phyloP scores from a whole-genome alignment of 805 yeast species.

The Jamesozyma lodderae region DNA sequence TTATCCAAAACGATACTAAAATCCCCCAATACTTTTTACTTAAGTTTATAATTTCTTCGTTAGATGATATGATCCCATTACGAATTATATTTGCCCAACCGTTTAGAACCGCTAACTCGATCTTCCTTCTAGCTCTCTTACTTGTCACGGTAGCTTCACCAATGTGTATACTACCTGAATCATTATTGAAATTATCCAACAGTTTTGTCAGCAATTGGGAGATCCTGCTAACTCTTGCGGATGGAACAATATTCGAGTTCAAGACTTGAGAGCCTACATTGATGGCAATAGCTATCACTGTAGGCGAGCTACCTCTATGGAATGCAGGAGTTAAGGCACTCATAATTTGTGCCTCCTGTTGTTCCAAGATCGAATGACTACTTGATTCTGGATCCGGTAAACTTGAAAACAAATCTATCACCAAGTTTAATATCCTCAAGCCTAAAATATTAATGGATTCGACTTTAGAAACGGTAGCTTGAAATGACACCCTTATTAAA shows the following conservation, averaged over 20 bases:
- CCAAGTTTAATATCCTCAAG: slow-evolving; percentile 51
- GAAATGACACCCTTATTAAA: slow-evolving; percentile 66
- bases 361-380: slow-evolving; percentile 65
- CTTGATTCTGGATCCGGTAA: slow-evolving; percentile 66
- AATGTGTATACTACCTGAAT: slow-evolving; percentile 34
- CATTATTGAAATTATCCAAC: slow-evolving; percentile 43
- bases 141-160: slow-evolving; percentile 47
- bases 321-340: slow-evolving; percentile 88
- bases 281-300: slow-evolving; percentile 68
- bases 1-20: slow-evolving; percentile 72
- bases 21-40: slow-evolving; percentile 48
- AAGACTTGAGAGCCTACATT: slow-evolving; percentile 70
- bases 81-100: slow-evolving; percentile 63
- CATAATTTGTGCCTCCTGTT: slow-evolving; percentile 89
- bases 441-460: slow-evolving; percentile 55
- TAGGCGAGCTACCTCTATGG: slow-evolving; percentile 58
- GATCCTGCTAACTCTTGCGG: slow-evolving; percentile 44
- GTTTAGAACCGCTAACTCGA: slow-evolving; percentile 52
- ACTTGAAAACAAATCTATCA: slow-evolving; percentile 51
- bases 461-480: slow-evolving; percentile 69
- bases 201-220: slow-evolving; percentile 56
- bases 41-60: slow-evolving; percentile 38
- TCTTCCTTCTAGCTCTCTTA: slow-evolving; percentile 39
- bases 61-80: slow-evolving; percentile 18
- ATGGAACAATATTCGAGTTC: slow-evolving; percentile 46